Evolutionary conservation across 768 basidiomycete genomes (phyloP).

Genomic region (Chalciporus chontae): DNA sequence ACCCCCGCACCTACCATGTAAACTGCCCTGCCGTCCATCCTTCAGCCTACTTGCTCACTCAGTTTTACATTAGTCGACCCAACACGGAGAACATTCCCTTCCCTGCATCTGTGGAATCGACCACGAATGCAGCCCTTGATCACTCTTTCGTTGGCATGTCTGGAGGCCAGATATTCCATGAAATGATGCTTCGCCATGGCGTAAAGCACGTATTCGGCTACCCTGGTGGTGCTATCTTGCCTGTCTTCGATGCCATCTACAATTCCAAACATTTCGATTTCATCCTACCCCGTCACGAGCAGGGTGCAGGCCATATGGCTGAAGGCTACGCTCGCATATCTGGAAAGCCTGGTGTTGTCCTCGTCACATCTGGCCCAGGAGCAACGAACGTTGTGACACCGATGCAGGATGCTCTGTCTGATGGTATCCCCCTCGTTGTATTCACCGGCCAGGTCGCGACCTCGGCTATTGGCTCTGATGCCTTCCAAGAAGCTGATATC

Average conservation of each 20-base stretch:
- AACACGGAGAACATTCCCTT: slow-evolving; percentile 36
- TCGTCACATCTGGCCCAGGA: slow-evolving; percentile 97
- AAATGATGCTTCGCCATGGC: slow-evolving; percentile 97
- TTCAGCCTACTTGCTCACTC: slow-evolving; percentile 30
- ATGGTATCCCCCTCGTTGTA: slow-evolving; percentile 92
- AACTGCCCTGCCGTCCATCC: slow-evolving; percentile 19
- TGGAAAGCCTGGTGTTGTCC: slow-evolving; percentile 94
- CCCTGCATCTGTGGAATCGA: slow-evolving; percentile 32
- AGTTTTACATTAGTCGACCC: slow-evolving; percentile 51
- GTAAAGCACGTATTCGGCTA: slow-evolving; percentile 98
- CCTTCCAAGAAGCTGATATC: slow-evolving; percentile 98
- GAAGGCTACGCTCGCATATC: slow-evolving; percentile 98
- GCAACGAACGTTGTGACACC: slow-evolving; percentile 98
- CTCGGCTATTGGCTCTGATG: slow-evolving; percentile 97
- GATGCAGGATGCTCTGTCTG: slow-evolving; percentile 95
- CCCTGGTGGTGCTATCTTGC: slow-evolving; percentile 96
- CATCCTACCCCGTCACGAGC: slow-evolving; percentile 93
- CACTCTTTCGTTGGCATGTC: slow-evolving; percentile 90
- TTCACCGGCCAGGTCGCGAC: slow-evolving; percentile 99
- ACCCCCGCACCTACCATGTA: slow-evolving; percentile 62
- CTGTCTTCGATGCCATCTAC: slow-evolving; percentile 99
- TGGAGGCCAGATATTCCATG: slow-evolving; percentile 97
- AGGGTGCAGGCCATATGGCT: slow-evolving; percentile 99
- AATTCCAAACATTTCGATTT: slow-evolving; percentile 94
- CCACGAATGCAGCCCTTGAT: slow-evolving; percentile 56